These are phyloP conservation scores for Mycosarcoma maydis DNA, from an alignment of 1,284 basidiomycete genomes.

Conservation along the genomic window DNA sequence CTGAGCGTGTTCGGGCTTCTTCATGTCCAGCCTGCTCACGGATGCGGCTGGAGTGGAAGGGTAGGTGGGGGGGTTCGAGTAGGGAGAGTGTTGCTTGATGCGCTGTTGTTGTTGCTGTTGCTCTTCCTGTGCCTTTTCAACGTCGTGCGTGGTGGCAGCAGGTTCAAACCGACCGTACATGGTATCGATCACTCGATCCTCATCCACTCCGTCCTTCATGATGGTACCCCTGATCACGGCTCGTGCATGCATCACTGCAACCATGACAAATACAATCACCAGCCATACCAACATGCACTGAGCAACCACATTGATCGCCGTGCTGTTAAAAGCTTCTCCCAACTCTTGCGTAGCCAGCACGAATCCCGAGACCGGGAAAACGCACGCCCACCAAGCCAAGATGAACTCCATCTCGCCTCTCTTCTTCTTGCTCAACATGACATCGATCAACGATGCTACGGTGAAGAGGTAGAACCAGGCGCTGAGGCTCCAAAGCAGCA, in stretches of 20 bases:
- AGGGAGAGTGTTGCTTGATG: no score
- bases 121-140: no score
- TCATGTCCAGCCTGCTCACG: background rate
- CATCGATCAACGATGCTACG: conserved; percentile 9
- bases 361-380: conserved; percentile 43
- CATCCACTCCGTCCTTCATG: conserved; percentile 33
- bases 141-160: no score
- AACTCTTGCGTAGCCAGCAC: conserved; percentile 22
- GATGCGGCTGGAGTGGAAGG: conserved; percentile 15
- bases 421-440: background rate
- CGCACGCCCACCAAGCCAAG: conserved; percentile 42
- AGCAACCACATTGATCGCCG: conserved; percentile 6
- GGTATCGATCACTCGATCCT: conserved; percentile 39
- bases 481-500: conserved; percentile 31
- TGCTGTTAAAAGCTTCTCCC: conserved; percentile 7
- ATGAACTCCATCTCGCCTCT: conserved; percentile 27
- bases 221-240: conserved; percentile 20
- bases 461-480: conserved; percentile 41
- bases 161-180: conserved; percentile 9
- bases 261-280: conserved; percentile 4
- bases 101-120: no score
- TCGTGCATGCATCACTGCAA: conserved; percentile 10
- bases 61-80: conserved; percentile 22
- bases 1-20: background rate
- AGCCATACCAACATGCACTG: conserved; percentile 22